Base-by-base conservation (phyloP, 208 protist species). In the Leishmania mexicana region DNA sequence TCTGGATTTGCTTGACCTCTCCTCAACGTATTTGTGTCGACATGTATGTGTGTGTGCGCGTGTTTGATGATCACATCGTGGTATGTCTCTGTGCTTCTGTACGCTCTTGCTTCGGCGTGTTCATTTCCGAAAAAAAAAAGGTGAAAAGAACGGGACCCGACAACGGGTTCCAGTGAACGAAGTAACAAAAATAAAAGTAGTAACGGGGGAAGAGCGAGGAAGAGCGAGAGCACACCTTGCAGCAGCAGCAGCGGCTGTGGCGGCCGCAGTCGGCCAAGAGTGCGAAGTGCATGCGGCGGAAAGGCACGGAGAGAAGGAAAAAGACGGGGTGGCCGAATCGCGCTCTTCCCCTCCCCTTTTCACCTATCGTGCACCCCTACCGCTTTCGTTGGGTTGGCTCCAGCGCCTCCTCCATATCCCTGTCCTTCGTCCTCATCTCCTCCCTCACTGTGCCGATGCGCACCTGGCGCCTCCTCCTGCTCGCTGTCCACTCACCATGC, bases 31-130 rank as follows among this genome's bases (percentile, higher is more conserved):
- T 28, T 62, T n/a, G 6, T 71, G 65, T 19, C 19, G 11, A 1
- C 62, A 35, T 11, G 65, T 71, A n/a, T 58, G 47, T 75, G 71
- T 13, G 71, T 60, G 71, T 75, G 47, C 58, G 71, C 24, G 38
- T 72, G 67, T 72, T 40, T 24, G 40, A 72, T 38, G 67, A 72
- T 15, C 8, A 21, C 31, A 31, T 72, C 38, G 3, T 72, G 5
- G 3, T 28, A 45, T 72, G 11, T 15, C 7, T n/a, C 40, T 31
- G 21, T 28, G 5, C 6, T 2, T 8, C 67, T 72, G 57, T 15
- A 31, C 28, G 57, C 15, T 53, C 3, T 47, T 31, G 68, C 68
- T 74, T 74, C 40, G 40, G 8, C 21, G 45, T 35, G 68, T 24
- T 28, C 45, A 74, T 53, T 10, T 38, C 62, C 62, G 13, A 19